phyloP scores from a whole-genome alignment of 768 basidiomycete genomes.

The Coprinellus aureogranulatus region DNA sequence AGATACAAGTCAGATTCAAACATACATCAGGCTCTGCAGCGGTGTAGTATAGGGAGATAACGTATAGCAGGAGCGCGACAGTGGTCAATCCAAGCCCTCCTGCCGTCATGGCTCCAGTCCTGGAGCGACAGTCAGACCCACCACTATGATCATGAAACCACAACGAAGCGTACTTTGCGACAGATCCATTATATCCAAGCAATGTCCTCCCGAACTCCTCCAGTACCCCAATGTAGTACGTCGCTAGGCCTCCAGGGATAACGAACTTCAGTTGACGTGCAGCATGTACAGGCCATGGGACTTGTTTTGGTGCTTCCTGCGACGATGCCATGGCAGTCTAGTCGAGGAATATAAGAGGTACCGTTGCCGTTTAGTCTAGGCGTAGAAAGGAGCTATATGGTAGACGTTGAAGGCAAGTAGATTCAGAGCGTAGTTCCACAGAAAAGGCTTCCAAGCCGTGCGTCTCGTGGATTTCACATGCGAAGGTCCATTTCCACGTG shows the following conservation, averaged over 20 bases:
- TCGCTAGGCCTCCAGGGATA: slow-evolving; percentile 63
- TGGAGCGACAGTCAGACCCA: slow-evolving; percentile 21
- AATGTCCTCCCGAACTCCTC: slow-evolving; percentile 47
- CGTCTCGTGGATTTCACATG: background rate
- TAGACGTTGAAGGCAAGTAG: no score
- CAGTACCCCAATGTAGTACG: slow-evolving; percentile 60
- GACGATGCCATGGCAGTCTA: background rate
- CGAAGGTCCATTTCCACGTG: background rate
- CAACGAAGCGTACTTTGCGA: slow-evolving; percentile 50
- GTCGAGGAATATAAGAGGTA: background rate
- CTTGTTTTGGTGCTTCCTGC: slow-evolving; percentile 21
- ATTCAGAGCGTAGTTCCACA: no score
- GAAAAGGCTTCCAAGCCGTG: background rate
- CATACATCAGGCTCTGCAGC: slow-evolving; percentile 67
- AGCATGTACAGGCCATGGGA: slow-evolving; percentile 45
- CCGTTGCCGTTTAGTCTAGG: no score
- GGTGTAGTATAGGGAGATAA: slow-evolving; percentile 64
- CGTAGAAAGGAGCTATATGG: no score
- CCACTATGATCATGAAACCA: background rate
- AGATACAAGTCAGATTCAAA: slow-evolving; percentile 16
- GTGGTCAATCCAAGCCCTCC: slow-evolving; percentile 58
- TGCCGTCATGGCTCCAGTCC: slow-evolving; percentile 53
- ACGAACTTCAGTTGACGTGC: slow-evolving; percentile 73
- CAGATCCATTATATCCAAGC: slow-evolving; percentile 36
- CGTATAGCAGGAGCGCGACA: slow-evolving; percentile 67